Conservation (phyloP, 805 yeast species). For the Saturnispora mendoncae region DNA sequence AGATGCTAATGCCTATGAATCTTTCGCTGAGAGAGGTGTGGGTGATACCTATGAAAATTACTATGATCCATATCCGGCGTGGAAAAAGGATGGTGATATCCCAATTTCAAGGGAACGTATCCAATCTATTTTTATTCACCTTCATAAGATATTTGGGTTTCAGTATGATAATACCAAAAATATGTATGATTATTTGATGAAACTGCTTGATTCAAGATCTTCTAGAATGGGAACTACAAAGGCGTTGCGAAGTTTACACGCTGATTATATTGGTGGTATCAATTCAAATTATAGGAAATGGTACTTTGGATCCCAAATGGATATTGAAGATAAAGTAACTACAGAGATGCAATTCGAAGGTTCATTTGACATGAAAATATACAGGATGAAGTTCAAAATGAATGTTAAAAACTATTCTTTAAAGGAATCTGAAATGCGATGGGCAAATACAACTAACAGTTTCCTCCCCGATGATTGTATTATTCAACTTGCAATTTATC, state of each 20-base stretch:
- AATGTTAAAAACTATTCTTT: slow-evolving; percentile 23
- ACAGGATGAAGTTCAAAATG: slow-evolving; percentile 6
- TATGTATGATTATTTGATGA: slow-evolving; percentile 83
- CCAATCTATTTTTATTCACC: slow-evolving; percentile 77
- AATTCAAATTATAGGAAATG: slow-evolving; percentile 78
- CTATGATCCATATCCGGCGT: slow-evolving; percentile 93
- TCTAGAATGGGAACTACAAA: slow-evolving; percentile 87
- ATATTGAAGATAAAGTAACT: slow-evolving; percentile 76
- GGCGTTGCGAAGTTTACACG: slow-evolving; percentile 72
- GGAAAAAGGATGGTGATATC: slow-evolving; percentile 94
- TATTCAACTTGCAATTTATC: slow-evolving; percentile 60
- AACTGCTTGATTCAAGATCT: slow-evolving; percentile 70
- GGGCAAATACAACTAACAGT: slow-evolving; percentile 44
- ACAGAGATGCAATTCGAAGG: slow-evolving; percentile 60
- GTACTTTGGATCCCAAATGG: slow-evolving; percentile 84
- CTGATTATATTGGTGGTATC: slow-evolving; percentile 85
- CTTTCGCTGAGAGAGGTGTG: slow-evolving; percentile 26
- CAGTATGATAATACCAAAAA: slow-evolving; percentile 91
- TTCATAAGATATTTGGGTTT: slow-evolving; percentile 78
- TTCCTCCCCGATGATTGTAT: slow-evolving; percentile 48
- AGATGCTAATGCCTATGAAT: slow-evolving; percentile 27
- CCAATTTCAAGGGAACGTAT: slow-evolving; percentile 78
- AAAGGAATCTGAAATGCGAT: slow-evolving; percentile 38
- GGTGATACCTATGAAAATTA: slow-evolving; percentile 35
- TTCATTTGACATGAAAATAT: slow-evolving; percentile 30